Conservation (phyloP, 768 basidiomycete species). For the Collybia nuda region DNA sequence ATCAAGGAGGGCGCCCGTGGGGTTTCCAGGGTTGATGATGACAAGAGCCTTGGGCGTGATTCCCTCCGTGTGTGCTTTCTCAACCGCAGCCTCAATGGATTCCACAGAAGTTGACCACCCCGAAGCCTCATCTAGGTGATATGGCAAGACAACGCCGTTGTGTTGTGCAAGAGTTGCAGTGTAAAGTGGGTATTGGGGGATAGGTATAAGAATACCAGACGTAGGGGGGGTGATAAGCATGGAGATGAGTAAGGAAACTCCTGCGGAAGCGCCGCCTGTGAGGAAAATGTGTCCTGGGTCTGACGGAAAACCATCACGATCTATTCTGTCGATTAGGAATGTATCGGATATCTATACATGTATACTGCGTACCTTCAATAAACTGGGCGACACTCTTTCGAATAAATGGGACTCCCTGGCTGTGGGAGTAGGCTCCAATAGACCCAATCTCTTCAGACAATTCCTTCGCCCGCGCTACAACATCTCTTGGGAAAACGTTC, state of each 20-base stretch:
- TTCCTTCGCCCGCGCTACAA: constrained; percentile 77
- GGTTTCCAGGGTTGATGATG: constrained; percentile 98
- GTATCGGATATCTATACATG: neutral
- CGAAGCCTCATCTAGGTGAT: constrained; percentile 80
- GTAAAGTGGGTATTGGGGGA: constrained; percentile 98
- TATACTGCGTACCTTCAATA: constrained; percentile 64
- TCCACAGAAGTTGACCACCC: constrained; percentile 81
- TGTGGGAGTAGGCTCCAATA: constrained; percentile 94
- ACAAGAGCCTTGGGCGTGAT: constrained; percentile 80
- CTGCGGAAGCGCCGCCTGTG: constrained; percentile 91
- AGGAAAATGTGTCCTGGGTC: constrained; percentile 88
- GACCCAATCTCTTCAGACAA: constrained; percentile 87
- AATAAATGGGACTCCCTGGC: constrained; percentile 89
- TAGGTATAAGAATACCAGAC: constrained; percentile 88
- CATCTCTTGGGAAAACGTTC: constrained; percentile 82
- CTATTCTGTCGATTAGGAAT: constrained; percentile 35
- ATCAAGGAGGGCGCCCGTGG: constrained; percentile 86
- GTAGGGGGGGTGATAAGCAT: constrained; percentile 70
- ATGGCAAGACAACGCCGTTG: constrained; percentile 79
- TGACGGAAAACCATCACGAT: constrained; percentile 87
- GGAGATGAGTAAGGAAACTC: constrained; percentile 85
- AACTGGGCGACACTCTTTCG: constrained; percentile 87
- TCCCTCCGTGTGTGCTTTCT: constrained; percentile 61
- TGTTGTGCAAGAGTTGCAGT: constrained; percentile 91
- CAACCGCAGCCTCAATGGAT: constrained; percentile 66